Evolutionary conservation across 2,329 filamentous ascomycete species (phyloP).

Genomic region (Hansfordia pulvinata): DNA sequence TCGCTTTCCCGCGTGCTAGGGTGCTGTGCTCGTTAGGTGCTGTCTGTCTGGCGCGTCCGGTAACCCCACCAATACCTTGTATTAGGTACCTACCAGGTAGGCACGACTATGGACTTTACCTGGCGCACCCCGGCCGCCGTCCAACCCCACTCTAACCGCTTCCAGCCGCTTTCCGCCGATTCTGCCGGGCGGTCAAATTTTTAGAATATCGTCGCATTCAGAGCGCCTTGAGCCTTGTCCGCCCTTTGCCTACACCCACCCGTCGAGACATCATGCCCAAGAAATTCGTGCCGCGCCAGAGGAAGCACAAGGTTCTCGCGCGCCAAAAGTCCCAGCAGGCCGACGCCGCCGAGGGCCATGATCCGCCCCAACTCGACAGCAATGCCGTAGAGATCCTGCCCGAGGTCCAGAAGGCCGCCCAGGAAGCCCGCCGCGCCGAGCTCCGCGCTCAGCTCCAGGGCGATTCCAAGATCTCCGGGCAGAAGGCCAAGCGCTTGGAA

Average conservation of each 20-base stretch:
- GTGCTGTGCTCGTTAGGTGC: too few relatives aligned
- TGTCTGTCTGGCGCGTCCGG: too few relatives aligned
- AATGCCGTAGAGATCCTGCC: slow-evolving; percentile 41
- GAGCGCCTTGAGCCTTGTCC: slow-evolving; percentile 2
- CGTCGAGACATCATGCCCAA: slow-evolving; percentile 27
- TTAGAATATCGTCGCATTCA: background rate
- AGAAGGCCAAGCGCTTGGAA: slow-evolving; percentile 53
- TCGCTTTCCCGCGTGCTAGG: too few relatives aligned
- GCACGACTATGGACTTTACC: too few relatives aligned
- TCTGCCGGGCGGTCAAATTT: slow-evolving; percentile 1
- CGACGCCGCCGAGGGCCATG: slow-evolving; percentile 9
- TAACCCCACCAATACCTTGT: too few relatives aligned
- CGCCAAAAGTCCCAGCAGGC: slow-evolving; percentile 34
- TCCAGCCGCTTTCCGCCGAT: slow-evolving; percentile 2
- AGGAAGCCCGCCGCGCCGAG: slow-evolving; percentile 39
- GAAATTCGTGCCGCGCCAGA: slow-evolving; percentile 48
- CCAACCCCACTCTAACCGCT: background rate
- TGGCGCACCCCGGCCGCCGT: too few relatives aligned
- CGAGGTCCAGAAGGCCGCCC: slow-evolving; percentile 24
- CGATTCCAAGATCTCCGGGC: slow-evolving; percentile 43
- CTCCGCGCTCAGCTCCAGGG: slow-evolving; percentile 39
- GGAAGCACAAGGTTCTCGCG: slow-evolving; percentile 57
- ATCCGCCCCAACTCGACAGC: slow-evolving; percentile 28
- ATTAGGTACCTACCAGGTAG: too few relatives aligned
- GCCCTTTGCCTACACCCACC: slow-evolving; percentile 2